Base-by-base conservation (phyloP, 176 grass and related monocot genomes). In the Oryza coarctata region DNA sequence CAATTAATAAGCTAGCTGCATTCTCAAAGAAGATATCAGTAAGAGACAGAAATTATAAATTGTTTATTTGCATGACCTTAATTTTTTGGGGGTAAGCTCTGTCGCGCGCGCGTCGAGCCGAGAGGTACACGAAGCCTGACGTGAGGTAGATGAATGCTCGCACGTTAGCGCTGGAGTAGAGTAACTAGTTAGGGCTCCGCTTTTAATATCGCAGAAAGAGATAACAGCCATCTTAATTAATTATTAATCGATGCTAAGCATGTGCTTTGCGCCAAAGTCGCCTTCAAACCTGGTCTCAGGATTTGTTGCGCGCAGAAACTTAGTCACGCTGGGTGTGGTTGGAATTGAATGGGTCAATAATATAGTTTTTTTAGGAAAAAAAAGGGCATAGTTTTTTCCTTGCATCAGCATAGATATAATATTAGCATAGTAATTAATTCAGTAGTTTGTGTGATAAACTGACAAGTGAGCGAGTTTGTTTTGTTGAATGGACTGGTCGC, bases 91-190 rank as follows among this genome's bases (percentile, higher is more conserved):
- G 22, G 63, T 41, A 41, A 41, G 49, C 49, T 55, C 18, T 22
- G 49, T 18, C 40, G 8, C 63, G 70, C 40, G 8, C 63, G 70
- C 40, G 39, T 83, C 69, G 12, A 34, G 39, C 70, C n/a, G 39
- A 63, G 39, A 63, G 34, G 12, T 41, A 20, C 63, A 49, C 67
- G 26, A 32, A 31, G 55, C 26, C 40, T 89, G 83, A 86, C 78
- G 72, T 72, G 87, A 77, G 78, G 34, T 34, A 58, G 87, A 82
- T 71, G 73, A 85, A 65, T 52, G 64, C 49, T 25, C 30, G 82
- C 81, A 88, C 75, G 68, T 79, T 68, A 68, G 38, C 70, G 49
- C 49, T 0, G 6, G 77, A 23, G 40, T 72, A 71, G 77, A 60
- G 30, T 7, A 25, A 31, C 49, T 55, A 55, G 55, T n/a, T 60